Conservation (phyloP, 2,329 filamentous ascomycete species). For the Exophiala mesophila region DNA sequence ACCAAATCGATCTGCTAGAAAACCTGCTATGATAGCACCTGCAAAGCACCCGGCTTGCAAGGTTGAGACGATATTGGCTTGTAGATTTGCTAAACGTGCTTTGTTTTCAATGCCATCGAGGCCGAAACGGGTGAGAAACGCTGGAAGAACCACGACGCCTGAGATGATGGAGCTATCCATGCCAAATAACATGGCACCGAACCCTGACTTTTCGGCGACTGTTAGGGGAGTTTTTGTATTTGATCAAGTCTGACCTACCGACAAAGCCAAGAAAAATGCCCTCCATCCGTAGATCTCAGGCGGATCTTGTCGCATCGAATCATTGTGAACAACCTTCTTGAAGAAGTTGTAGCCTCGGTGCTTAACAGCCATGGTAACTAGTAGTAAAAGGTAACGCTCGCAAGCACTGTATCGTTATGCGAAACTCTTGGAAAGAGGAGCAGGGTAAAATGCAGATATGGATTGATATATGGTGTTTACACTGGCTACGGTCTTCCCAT, state of each 20-base stretch:
- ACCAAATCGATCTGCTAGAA: conserved; percentile 45
- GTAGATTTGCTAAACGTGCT: conserved; percentile 49
- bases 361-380: conserved; percentile 1
- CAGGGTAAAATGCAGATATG: no score
- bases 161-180: conserved; percentile 64
- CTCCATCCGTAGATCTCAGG: conserved; percentile 66
- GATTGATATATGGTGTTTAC: no score
- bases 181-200: conserved; percentile 65
- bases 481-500: no score
- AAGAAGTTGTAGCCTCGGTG: conserved; percentile 37
- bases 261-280: conserved; percentile 58
- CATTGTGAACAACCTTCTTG: conserved; percentile 58
- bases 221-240: neutral
- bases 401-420: no score
- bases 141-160: conserved; percentile 38
- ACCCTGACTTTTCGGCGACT: conserved; percentile 48
- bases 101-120: conserved; percentile 24
- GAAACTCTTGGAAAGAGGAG: no score
- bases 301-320: conserved; percentile 64
- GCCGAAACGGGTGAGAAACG: conserved; percentile 10
- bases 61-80: conserved; percentile 65
- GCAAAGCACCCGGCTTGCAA: conserved; percentile 65
- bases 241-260: conserved; percentile 34
- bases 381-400: neutral
- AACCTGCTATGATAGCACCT: conserved; percentile 52